Evolutionary conservation across 2,329 filamentous ascomycete species (phyloP), one percentile per base, ranked within the genome.

Genomic region (Chalaropsis ovoidea): DNA sequence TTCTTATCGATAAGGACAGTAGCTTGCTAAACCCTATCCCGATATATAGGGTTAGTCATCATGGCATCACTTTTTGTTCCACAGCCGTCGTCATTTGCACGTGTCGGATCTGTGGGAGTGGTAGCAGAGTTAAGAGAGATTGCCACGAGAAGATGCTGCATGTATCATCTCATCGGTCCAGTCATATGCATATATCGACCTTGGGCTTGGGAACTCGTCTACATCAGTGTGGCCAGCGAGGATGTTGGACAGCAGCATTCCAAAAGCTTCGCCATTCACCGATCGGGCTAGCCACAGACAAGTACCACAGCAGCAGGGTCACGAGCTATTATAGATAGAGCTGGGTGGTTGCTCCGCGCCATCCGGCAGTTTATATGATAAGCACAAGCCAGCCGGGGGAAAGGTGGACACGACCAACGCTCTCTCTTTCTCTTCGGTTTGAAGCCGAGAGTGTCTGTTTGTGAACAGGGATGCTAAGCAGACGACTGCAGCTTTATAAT

Each of bases 301-400:
- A n/a, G 54, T 19, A 39, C 11, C 24, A 19, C 54, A 31, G 13
- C 17, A 35, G 54, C 10, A 31, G 10, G 17, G 54, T 39, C 54
- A 58, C 27, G 17, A 39, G 45, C 47, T 39, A n/a, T 60, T 64
- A 13, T 56, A 41, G 42, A 13, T 56, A 41, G 42, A 15, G 49
- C 41, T 58, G n/a, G n/a, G 3, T 60, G 49, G 22, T 54, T 54
- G 13, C 17, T 54, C 52, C 41, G 35, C 49, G 49, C 49, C 54
- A 39, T 58, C 54, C 54, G 54, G 54, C 31, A 39, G 27, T 58
- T 58, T 17, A 58, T 17, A 39, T 19, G 27, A 58, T 58, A 58
- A 58, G 54, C 54, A 58, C 11, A 17, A 35, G 24, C n/a, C 31
- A 41, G 31, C 41, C 39, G n/a, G 31, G 58, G 45, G 19, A 2